These are phyloP conservation scores for Russula foetens DNA, from an alignment of 768 basidiomycete species.

Conservation along the genomic window DNA sequence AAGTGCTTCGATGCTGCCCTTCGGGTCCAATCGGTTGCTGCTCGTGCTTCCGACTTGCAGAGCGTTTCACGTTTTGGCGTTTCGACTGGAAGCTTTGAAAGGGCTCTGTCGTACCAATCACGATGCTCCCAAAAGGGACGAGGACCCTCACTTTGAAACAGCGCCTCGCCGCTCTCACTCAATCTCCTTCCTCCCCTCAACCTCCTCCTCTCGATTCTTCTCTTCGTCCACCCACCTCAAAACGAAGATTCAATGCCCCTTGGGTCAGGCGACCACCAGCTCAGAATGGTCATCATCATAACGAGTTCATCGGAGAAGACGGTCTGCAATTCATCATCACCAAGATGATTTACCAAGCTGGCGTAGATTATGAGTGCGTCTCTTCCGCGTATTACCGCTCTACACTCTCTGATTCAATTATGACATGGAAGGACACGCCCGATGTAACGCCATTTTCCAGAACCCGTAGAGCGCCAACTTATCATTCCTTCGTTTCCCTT, in stretches of 20 bases:
- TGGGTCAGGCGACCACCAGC: slow-evolving; percentile 38
- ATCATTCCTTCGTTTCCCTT: not conserved
- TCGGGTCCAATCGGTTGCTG: too few relatives aligned
- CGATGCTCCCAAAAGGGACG: not conserved
- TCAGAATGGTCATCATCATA: slow-evolving; percentile 21
- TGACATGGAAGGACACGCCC: slow-evolving; percentile 59
- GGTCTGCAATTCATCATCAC: slow-evolving; percentile 57
- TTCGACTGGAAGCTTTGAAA: too few relatives aligned
- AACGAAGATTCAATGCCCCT: slow-evolving; percentile 39
- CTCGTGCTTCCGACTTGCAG: too few relatives aligned
- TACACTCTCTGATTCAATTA: slow-evolving; percentile 12
- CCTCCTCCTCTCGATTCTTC: slow-evolving; percentile 26
- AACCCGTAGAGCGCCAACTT: not conserved
- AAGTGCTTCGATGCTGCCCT: too few relatives aligned
- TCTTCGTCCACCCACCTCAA: slow-evolving; percentile 26
- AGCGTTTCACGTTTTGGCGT: too few relatives aligned
- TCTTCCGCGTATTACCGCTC: not conserved
- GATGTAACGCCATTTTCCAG: slow-evolving; percentile 41
- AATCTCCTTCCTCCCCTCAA: slow-evolving; percentile 42
- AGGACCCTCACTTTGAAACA: slow-evolving; percentile 48
- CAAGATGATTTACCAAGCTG: slow-evolving; percentile 79
- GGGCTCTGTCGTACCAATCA: not conserved
- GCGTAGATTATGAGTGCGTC: slow-evolving; percentile 82
- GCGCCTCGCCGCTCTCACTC: slow-evolving; percentile 51
- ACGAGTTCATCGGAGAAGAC: slow-evolving; percentile 27